phyloP scores from a whole-genome alignment of 805 yeast species.

The Schizosaccharomyces osmophilus region DNA sequence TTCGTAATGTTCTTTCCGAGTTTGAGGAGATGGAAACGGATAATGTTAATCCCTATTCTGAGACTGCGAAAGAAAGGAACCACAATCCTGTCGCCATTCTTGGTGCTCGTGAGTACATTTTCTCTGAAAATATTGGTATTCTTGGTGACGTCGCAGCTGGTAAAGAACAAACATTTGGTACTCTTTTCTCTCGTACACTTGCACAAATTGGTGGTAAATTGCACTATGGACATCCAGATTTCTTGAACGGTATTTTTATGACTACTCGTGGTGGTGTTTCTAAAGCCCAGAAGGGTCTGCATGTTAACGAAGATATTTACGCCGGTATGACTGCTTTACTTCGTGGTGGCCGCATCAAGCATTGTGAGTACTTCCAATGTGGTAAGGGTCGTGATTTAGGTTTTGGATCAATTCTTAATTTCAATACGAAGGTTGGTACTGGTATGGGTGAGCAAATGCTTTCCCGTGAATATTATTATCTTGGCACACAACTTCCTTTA shows the following conservation, averaged over 20 bases:
- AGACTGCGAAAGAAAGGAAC: constrained; percentile 27
- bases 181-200: constrained; percentile 74
- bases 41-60: constrained; percentile 21
- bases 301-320: constrained; percentile 79
- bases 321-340: constrained; percentile 81
- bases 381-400: constrained; percentile 94
- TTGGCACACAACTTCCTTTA: constrained; percentile 72
- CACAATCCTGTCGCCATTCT: constrained; percentile 58
- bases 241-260: constrained; percentile 73
- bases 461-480: constrained; percentile 72
- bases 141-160: constrained; percentile 94
- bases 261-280: constrained; percentile 89
- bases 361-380: constrained; percentile 86
- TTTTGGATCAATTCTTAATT: constrained; percentile 72
- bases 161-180: constrained; percentile 90
- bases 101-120: constrained; percentile 87
- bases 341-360: constrained; percentile 84
- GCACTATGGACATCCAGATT: constrained; percentile 94
- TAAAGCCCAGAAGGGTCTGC: constrained; percentile 82
- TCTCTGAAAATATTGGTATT: constrained; percentile 78
- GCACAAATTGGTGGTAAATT: constrained; percentile 87
- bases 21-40: constrained; percentile 55
- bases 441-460: constrained; percentile 96
- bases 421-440: constrained; percentile 88
- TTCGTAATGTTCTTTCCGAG: constrained; percentile 67